These are phyloP conservation scores for Xylaria telfairii DNA, from an alignment of 495 filamentous ascomycete genomes.

Conservation along the genomic window DNA sequence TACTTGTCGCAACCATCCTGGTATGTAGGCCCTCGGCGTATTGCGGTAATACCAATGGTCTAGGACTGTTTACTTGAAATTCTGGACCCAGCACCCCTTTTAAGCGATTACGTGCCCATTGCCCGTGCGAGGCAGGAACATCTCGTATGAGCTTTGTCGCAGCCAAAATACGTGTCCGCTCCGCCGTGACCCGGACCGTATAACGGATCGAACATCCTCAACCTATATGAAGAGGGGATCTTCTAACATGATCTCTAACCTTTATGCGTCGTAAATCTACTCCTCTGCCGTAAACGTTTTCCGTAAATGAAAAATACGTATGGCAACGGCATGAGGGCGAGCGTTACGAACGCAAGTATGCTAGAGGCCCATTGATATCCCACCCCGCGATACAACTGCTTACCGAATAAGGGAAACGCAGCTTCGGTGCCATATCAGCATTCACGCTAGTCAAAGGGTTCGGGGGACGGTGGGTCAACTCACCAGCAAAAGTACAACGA, in stretches of 20 bases:
- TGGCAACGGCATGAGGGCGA: conserved; percentile 73
- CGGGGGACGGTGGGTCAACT: conserved; percentile 25
- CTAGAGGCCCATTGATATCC: conserved; percentile 77
- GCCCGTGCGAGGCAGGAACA: neutral
- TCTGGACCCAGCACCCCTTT: neutral
- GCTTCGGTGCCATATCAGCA: conserved; percentile 49
- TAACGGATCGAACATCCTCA: neutral
- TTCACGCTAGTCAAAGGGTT: neutral
- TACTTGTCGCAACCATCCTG: neutral
- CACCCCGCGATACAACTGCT: conserved; percentile 67
- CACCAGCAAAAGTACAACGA: conserved; percentile 82
- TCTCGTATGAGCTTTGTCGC: neutral
- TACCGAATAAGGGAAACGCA: conserved; percentile 56
- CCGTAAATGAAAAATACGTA: conserved; percentile 73
- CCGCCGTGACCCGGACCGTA: neutral
- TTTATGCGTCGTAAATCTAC: conserved; percentile 43
- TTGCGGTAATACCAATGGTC: neutral
- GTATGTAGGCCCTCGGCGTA: neutral
- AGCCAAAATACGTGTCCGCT: neutral
- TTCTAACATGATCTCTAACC: neutral
- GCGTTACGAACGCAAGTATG: conserved; percentile 70
- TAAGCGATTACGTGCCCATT: neutral
- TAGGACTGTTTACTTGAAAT: neutral
- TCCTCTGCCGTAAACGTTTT: conserved; percentile 57
- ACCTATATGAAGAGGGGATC: neutral